Base-by-base conservation (phyloP, 768 basidiomycete species). In the Collybiopsis luxurians region DNA sequence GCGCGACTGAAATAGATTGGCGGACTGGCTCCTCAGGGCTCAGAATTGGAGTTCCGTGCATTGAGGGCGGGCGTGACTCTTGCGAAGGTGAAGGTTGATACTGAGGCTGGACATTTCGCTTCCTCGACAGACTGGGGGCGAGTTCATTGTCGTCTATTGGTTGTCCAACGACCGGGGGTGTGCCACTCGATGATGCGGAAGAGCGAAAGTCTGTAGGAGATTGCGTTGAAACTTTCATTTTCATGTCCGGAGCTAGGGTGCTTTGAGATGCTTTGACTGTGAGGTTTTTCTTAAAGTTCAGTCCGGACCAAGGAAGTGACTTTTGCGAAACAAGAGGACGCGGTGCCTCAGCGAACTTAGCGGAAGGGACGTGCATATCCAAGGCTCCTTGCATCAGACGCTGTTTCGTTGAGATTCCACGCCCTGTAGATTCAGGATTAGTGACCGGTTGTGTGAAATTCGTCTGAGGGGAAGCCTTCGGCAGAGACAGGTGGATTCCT, bases 401-500 rank as follows among this genome's bases (percentile, higher is more conserved):
- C 23, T 74, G 69, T 49, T 74, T 74, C n/a, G 73, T 74, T 23
- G 71, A 64, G 30, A 74, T 63, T 13, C 65, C 63, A 43, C n/a
- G n/a, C n/a, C 73, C 73, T 15, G 66, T 70, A 34, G 63, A 52
- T n/a, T 11, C 24, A 28, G 40, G 36, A 42, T 23, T 53, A 15
- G 24, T 2, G 40, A 17, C 40, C 17, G 46, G 11, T 23, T 54
- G 39, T 24, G 5, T 13, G 23, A 54, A 34, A 9, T 57, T 31
- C 40, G 44, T 28, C 46, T 30, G 60, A 42, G 34, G n/a, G 21
- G 30, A 34, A 9, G 11, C 2, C n/a, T 49, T 30, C 13, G 48
- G 28, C n/a, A 17, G 56, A 7, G 45, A 53, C 39, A 21, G 55
- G 11, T 17, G 44, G 59, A 42, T 57, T 31, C 21, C 49, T 31